Base-by-base conservation (phyloP, 495 filamentous ascomycete genomes). In the Tuber aestivum region DNA sequence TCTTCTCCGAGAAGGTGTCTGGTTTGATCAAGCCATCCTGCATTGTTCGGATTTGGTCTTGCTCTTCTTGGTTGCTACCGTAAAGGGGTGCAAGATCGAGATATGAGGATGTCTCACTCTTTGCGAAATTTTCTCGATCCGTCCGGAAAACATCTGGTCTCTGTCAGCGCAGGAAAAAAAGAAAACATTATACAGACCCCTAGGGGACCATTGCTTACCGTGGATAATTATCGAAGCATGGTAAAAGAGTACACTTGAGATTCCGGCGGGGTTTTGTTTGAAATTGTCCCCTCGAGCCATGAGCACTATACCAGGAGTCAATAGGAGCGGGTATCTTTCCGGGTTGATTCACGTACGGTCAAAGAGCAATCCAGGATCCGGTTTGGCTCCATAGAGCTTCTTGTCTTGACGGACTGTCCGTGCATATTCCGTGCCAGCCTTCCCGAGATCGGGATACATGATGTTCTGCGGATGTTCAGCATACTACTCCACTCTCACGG, bases 211-310 rank as follows among this genome's bases (percentile, higher is more conserved):
- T 78, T 65, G 72, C 42, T 21, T 71, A 80, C 78, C 91, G 77
- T 97, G 94, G 77, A 94, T 96, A 77, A 97, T 95, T 74, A 97
- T 92, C 18, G 91, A 91, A 8, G 93, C 93, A 83, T 94, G 88
- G 77, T 97, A 94, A 85, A 94, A 95, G 14, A 97, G 85, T 70
- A 96, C 87, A 78, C 92, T 94, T 0, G 94, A 97, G 37, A 96
- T 91, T 75, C 91, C 91, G 80, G 91, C 93, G 2, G 89, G 89
- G 84, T 93, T 91, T 70, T 88, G 86, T 74, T 89, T 86, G 73
- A 87, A 89, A 10, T 87, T 87, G 21, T 83, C 81, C 21, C 85
- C 84, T 4, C 92, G 87, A 48, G 87, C 87, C 86, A 94, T 87
- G 4, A 93, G 80, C 35, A 89, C 88, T 80, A 10, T 41, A 21